A percentile compares a stretch with the other conserved stretches of the same genome.
phyloP scores from a whole-genome alignment of 148 eudicot species.

The Pharnaceum exiguum region DNA sequence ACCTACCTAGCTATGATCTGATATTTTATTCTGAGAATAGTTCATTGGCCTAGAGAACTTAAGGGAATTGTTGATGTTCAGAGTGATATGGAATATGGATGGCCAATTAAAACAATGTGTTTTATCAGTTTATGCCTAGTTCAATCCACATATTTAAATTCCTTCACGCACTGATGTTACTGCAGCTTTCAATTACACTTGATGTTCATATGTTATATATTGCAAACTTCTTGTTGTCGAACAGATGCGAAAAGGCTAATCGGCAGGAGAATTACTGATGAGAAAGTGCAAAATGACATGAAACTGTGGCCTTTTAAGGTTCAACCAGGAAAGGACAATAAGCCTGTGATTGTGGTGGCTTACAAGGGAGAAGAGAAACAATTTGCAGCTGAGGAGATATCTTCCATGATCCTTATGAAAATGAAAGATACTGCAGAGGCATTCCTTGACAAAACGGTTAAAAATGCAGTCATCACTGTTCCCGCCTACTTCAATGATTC shows the following conservation, averaged over 20 bases:
- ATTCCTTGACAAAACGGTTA: background rate
- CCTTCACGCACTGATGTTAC: no score
- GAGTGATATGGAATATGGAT: no score
- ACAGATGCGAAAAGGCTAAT: constrained; percentile 11
- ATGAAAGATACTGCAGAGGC: constrained; percentile 8
- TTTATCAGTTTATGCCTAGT: no score
- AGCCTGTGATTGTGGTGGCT: background rate
- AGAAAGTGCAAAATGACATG: background rate
- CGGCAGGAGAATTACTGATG: background rate
- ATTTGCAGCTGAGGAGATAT: constrained; percentile 10
- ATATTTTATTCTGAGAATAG: no score
- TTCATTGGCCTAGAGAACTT: no score
- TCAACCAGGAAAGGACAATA: background rate
- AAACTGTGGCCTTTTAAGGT: constrained; percentile 8
- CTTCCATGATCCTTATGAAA: background rate
- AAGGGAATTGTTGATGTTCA: no score
- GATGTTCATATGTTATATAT: no score
- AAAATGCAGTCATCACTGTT: constrained; percentile 4
- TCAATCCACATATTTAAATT: no score
- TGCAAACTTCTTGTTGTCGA: no score
- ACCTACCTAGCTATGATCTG: no score
- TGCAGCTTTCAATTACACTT: no score
- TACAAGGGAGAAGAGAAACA: background rate
- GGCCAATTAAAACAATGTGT: no score
- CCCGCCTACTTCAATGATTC: constrained; percentile 6